These are phyloP conservation scores for Phytophthora niederhauseri DNA, from an alignment of 352 stramenopile genomes.

Conservation along the genomic window DNA sequence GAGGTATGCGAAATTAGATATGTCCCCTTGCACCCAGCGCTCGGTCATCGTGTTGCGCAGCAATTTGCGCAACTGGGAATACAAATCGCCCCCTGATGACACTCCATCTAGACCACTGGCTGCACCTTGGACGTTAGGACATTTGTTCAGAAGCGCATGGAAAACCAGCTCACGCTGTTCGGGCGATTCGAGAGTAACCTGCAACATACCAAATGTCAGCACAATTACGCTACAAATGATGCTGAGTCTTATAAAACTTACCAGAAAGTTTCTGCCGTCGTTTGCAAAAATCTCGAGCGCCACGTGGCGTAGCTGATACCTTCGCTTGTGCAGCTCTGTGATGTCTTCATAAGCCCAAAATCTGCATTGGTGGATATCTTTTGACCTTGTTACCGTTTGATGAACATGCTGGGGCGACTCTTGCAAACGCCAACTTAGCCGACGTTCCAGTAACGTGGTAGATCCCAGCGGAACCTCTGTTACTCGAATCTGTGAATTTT, in stretches of 20 bases:
- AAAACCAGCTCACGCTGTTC: slow-evolving; percentile 74
- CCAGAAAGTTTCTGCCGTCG: slow-evolving; percentile 78
- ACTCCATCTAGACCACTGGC: slow-evolving; percentile 65
- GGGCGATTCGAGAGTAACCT: slow-evolving; percentile 74
- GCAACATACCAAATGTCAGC: background rate
- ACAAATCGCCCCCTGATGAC: slow-evolving; percentile 55
- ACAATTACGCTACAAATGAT: background rate
- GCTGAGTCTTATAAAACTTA: slow-evolving; percentile 31
- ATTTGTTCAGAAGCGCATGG: slow-evolving; percentile 75
- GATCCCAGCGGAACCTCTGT: slow-evolving; percentile 58
- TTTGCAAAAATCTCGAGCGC: slow-evolving; percentile 78
- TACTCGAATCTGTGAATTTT: slow-evolving; percentile 39
- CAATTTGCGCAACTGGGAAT: slow-evolving; percentile 71
- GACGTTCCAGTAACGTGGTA: slow-evolving; percentile 58
- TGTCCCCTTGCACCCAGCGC: slow-evolving; percentile 72
- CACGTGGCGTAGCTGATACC: slow-evolving; percentile 77
- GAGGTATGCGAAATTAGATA: slow-evolving; percentile 96
- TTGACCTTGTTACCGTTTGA: slow-evolving; percentile 32
- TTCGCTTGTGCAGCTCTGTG: slow-evolving; percentile 74
- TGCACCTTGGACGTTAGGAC: slow-evolving; percentile 69
- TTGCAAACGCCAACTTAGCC: slow-evolving; percentile 47
- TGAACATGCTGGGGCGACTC: slow-evolving; percentile 14
- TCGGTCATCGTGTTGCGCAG: slow-evolving; percentile 81
- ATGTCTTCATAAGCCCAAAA: slow-evolving; percentile 81
- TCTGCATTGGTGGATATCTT: slow-evolving; percentile 65